Base-by-base conservation (phyloP, 2,329 filamentous ascomycete genomes). In the Monilinia fructigena region DNA sequence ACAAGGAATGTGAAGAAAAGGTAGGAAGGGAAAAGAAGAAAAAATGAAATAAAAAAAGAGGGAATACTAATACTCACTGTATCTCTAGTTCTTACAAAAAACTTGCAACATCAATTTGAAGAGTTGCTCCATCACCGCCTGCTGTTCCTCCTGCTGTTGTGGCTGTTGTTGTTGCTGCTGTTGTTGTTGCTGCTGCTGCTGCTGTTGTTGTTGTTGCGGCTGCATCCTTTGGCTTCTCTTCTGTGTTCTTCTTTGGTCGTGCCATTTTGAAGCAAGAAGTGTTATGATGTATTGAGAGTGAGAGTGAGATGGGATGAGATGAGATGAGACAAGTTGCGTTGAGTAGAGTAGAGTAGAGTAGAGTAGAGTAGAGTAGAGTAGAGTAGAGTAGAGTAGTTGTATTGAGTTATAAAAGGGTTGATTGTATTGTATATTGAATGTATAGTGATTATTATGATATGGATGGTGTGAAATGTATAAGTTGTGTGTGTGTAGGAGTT, bases 41-140 rank as follows among this genome's bases (percentile, higher is more conserved):
- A 28, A 28, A 28, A 28, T 28, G 28, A 28, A 28, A 62, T 60
- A 23, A 67, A 63, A 63, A 48, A 60, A 68, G 42, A 35, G 20
- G 38, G 16, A 31, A 35, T 60, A 70, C 20, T 11, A 45, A 45
- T 23, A 63, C 71, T 74, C 88, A 96, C 92, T 77, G 87, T 89
- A 77, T 96, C 92, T 74, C 92, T 86, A 59, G 93, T 92, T 75
- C 89, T 84, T 68, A 91, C 84, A 77, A 94, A 77, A 94, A 94
- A 77, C 91, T 89, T 67, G 92, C 89, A 66, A 90, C 83, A 69
- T 92, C 86, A 70, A 90, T 85, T 53, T 69, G 68, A 38, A 75
- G 66, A n/a, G 73, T 73, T 47, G 70, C 70, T 56, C 68, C 70
- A 45, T 70, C 68, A 35, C 38, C 28, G 4, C 1, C 28, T 28